Conservation (phyloP, 768 basidiomycete species). For the Xerocomellus intermedius region DNA sequence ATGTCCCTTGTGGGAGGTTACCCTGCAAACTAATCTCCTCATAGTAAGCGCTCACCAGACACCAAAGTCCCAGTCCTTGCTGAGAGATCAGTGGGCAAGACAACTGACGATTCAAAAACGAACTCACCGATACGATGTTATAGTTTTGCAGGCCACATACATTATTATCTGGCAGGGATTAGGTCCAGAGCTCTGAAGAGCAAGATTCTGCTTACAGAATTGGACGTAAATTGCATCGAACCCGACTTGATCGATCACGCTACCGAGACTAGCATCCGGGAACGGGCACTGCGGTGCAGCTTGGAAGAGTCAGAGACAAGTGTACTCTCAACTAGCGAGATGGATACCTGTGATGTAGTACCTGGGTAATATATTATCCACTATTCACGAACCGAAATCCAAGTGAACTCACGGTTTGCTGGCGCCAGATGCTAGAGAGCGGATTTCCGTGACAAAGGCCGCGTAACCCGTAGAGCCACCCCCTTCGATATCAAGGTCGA, state of each 20-base stretch:
- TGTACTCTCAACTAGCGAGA: neutral
- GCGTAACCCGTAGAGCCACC: slow-evolving; percentile 50
- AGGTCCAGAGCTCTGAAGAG: neutral
- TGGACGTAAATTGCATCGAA: slow-evolving; percentile 79
- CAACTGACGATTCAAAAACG: neutral
- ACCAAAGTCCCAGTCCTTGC: slow-evolving; percentile 48
- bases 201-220: slow-evolving; percentile 40
- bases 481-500: slow-evolving; percentile 79
- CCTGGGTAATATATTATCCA: slow-evolving; percentile 30
- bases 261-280: slow-evolving; percentile 61
- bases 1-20: slow-evolving; percentile 38
- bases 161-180: slow-evolving; percentile 39
- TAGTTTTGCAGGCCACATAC: slow-evolving; percentile 47
- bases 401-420: slow-evolving; percentile 19
- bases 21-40: neutral
- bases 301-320: slow-evolving; percentile 3
- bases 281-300: slow-evolving; percentile 53
- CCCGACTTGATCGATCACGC: slow-evolving; percentile 54
- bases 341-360: slow-evolving; percentile 57
- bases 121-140: slow-evolving; percentile 50
- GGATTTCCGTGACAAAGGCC: slow-evolving; percentile 39
- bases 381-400: neutral
- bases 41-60: slow-evolving; percentile 23
- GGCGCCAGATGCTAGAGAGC: slow-evolving; percentile 24
- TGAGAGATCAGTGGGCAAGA: neutral